phyloP scores from a whole-genome alignment of 208 protist genomes.

The Crithidia bombi region DNA sequence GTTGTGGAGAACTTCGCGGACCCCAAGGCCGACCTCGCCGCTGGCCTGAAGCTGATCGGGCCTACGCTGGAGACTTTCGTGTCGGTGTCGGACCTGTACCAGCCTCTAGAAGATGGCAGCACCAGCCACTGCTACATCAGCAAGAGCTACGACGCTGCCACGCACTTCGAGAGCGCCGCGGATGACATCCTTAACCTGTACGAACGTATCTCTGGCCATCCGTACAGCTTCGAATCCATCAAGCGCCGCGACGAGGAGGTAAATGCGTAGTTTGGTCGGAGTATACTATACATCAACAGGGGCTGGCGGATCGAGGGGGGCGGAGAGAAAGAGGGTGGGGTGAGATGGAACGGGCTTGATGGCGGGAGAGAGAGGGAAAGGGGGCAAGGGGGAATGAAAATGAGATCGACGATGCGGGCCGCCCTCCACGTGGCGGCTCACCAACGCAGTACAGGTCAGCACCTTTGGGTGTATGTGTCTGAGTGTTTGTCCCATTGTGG shows the following conservation, averaged over 20 bases:
- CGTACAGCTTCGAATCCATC: slow-evolving; percentile 81
- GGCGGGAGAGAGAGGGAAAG: too few species aligned
- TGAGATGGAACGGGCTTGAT: not conserved
- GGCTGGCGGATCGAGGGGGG: not conserved
- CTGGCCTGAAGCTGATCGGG: slow-evolving; percentile 94
- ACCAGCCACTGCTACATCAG: slow-evolving; percentile 96
- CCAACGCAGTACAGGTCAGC: too few species aligned
- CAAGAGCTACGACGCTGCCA: slow-evolving; percentile 96
- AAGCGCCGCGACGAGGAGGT: slow-evolving; percentile 53
- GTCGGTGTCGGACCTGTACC: slow-evolving; percentile 89
- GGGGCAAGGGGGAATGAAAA: too few species aligned
- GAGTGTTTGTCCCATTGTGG: too few species aligned
- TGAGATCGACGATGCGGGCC: too few species aligned
- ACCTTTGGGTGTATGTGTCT: too few species aligned
- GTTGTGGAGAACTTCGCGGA: slow-evolving; percentile 96
- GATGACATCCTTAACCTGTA: slow-evolving; percentile 97
- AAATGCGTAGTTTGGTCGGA: slow-evolving; percentile 28
- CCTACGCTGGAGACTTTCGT: slow-evolving; percentile 91
- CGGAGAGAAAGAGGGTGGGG: not conserved
- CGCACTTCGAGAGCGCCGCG: slow-evolving; percentile 99
- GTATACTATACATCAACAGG: too few species aligned
- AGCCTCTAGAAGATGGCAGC: slow-evolving; percentile 91
- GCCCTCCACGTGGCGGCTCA: too few species aligned
- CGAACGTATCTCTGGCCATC: slow-evolving; percentile 95
- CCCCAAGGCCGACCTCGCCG: slow-evolving; percentile 93